A percentile compares a stretch with the other conserved stretches of the same genome.
These are phyloP conservation scores for Eragrostis tef DNA, from an alignment of 202 grass and related monocot genomes.

Conservation along the genomic window DNA sequence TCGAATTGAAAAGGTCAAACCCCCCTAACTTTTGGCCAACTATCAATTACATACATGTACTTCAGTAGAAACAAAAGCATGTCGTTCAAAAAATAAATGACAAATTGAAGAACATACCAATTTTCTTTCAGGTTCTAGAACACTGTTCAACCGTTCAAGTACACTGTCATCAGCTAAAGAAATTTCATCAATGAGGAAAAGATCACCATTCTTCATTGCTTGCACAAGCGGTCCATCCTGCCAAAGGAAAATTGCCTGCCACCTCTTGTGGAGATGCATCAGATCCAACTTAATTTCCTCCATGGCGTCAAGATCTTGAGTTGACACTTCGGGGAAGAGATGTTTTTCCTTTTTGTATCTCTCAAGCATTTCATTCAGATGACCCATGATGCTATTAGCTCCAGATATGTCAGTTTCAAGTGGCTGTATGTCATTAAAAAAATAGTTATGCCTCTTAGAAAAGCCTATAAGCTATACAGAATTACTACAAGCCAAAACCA, in stretches of 20 bases:
- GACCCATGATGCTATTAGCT: slow-evolving; percentile 55
- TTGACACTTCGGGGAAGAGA: slow-evolving; percentile 50
- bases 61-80: slow-evolving; percentile 32
- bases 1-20: background rate
- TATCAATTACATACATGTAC: background rate
- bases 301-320: slow-evolving; percentile 62
- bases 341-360: slow-evolving; percentile 53
- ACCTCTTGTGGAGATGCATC: slow-evolving; percentile 73
- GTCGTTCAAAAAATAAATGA: slow-evolving; percentile 26
- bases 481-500: slow-evolving; percentile 21
- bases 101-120: slow-evolving; percentile 61
- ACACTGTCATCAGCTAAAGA: slow-evolving; percentile 97
- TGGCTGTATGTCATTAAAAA: slow-evolving; percentile 53
- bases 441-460: slow-evolving; percentile 15
- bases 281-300: slow-evolving; percentile 74
- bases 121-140: slow-evolving; percentile 96
- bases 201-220: slow-evolving; percentile 91
- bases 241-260: slow-evolving; percentile 85
- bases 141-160: slow-evolving; percentile 96
- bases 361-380: slow-evolving; percentile 63
- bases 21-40: background rate
- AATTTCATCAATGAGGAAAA: slow-evolving; percentile 94
- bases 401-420: slow-evolving; percentile 74
- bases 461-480: slow-evolving; percentile 1
- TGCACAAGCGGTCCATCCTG: slow-evolving; percentile 95